Conservation (phyloP, 805 yeast genomes). For the Sugiyamaella boreocaroliniensis region DNA sequence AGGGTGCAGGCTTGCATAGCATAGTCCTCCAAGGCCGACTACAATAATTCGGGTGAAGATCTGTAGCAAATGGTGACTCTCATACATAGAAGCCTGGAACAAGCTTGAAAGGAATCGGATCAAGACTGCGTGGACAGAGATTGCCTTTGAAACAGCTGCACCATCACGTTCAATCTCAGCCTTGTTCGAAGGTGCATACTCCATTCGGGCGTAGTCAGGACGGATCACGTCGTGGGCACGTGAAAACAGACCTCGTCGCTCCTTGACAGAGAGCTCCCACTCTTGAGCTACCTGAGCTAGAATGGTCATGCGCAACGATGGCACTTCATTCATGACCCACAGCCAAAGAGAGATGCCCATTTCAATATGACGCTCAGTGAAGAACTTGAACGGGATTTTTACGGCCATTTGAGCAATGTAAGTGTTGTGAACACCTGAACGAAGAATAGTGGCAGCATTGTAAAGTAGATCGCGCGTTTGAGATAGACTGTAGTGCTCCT, state of each 20-base stretch:
- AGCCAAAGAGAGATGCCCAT: conserved; percentile 76
- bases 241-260: conserved; percentile 59
- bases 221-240: conserved; percentile 44
- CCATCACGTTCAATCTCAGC: conserved; percentile 49
- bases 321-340: conserved; percentile 62
- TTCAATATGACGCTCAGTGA: conserved; percentile 53
- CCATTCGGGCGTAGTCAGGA: conserved; percentile 72
- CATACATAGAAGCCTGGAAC: conserved; percentile 71
- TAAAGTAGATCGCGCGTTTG: conserved; percentile 25
- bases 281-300: conserved; percentile 60
- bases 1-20: conserved; percentile 72
- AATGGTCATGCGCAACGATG: conserved; percentile 50
- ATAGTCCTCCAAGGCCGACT: conserved; percentile 44
- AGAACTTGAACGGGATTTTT: conserved; percentile 58
- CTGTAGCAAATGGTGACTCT: conserved; percentile 62
- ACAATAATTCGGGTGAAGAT: conserved; percentile 54
- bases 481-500: conserved; percentile 20
- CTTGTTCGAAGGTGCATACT: conserved; percentile 78
- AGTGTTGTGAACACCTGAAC: conserved; percentile 19
- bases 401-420: conserved; percentile 25
- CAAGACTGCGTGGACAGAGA: conserved; percentile 64
- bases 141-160: conserved; percentile 38
- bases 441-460: conserved; percentile 37
- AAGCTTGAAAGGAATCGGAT: conserved; percentile 64
- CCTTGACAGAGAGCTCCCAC: conserved; percentile 62